Evolutionary conservation across 2,329 filamentous ascomycete genomes (phyloP).

Genomic region (Dactylellina drechsleri): DNA sequence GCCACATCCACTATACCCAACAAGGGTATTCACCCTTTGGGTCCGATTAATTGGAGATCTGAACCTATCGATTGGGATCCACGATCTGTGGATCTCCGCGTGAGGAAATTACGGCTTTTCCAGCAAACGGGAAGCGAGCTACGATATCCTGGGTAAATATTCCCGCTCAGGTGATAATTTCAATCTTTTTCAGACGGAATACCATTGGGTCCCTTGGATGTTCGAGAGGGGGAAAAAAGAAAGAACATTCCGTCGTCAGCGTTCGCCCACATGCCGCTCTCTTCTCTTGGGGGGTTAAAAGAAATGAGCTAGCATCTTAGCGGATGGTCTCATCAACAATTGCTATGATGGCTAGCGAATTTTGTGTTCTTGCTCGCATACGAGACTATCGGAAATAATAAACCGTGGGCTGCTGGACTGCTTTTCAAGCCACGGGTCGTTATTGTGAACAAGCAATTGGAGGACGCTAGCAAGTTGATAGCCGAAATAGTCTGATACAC

Average conservation of each 20-base stretch:
- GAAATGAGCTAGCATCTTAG: slow-evolving; percentile 8
- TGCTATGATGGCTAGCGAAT: slow-evolving; percentile 29
- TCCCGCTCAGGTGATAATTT: slow-evolving; percentile 47
- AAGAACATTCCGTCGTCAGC: slow-evolving; percentile 43
- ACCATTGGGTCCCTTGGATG: slow-evolving; percentile 17
- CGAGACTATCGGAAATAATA: slow-evolving; percentile 53
- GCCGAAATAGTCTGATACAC: slow-evolving; percentile 53
- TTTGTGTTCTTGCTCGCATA: slow-evolving; percentile 23
- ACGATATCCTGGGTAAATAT: slow-evolving; percentile 26
- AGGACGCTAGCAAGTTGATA: slow-evolving; percentile 52
- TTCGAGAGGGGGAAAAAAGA: slow-evolving; percentile 24
- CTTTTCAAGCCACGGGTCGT: slow-evolving; percentile 50
- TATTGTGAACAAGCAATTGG: slow-evolving; percentile 44
- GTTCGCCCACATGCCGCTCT: slow-evolving; percentile 28
- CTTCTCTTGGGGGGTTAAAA: slow-evolving; percentile 33
- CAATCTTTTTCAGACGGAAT: slow-evolving; percentile 25
- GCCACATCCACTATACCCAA: slow-evolving; percentile 46
- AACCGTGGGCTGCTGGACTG: slow-evolving; percentile 28
- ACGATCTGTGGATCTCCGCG: slow-evolving; percentile 49
- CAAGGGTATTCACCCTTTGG: slow-evolving; percentile 51
- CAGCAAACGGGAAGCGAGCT: slow-evolving; percentile 51
- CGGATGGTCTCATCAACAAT: slow-evolving; percentile 6
- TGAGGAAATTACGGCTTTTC: slow-evolving; percentile 52
- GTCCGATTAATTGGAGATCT: slow-evolving; percentile 54
- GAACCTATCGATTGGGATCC: slow-evolving; percentile 55